Evolutionary conservation across 179 eudicot species (phyloP), one percentile per base, ranked within the genome.

Genomic region (Vitellaria paradoxa): DNA sequence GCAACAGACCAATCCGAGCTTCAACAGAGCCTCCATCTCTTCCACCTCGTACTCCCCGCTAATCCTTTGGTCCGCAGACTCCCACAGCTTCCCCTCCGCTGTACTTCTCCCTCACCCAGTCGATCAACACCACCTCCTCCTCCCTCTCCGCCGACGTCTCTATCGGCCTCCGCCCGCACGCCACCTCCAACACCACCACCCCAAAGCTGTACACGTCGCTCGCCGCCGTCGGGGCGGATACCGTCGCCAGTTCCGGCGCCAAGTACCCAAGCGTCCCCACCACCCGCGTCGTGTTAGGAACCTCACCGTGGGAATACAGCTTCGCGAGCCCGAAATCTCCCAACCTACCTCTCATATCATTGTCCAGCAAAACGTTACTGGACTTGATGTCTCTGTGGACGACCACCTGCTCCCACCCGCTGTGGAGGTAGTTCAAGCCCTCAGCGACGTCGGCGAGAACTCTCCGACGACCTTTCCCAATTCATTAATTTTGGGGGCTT

Each of bases 261-360:
- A 88, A 24, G 72, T 88, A 88, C 57, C 91, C 91, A 6, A 85
- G 45, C 7, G 91, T 88, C 3, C 91, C 89, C 79, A 88, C 91
- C 26, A 85, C 88, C 40, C 88, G 72, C 15, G 89, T 88, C 14
- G 91, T 88, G 20, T 75, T 77, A 3, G 91, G 91, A 18, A 24
- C 81, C 80, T 84, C 85, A 0, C 91, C 89, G 17, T 88, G 91
- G 7, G 84, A 65, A 21, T 88, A 85, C 78, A 88, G 60, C 83
- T 88, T 88, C 5, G 91, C 88, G 3, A 88, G 80, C 24, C 91
- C 91, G 65, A 88, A 88, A 84, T 88, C 88, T 2, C 91, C 88
- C 67, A 85, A 80, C 24, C 91, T 67, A 1, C 87, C 91, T 69
- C 86, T 70, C 91, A 85, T 85, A 15, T 82, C 87, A 9, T 14